Percentiles rank a stretch among this genome's conserved stretches.
Evolutionary conservation across 768 basidiomycete genomes (phyloP).

Genomic region (Suillus lakei): DNA sequence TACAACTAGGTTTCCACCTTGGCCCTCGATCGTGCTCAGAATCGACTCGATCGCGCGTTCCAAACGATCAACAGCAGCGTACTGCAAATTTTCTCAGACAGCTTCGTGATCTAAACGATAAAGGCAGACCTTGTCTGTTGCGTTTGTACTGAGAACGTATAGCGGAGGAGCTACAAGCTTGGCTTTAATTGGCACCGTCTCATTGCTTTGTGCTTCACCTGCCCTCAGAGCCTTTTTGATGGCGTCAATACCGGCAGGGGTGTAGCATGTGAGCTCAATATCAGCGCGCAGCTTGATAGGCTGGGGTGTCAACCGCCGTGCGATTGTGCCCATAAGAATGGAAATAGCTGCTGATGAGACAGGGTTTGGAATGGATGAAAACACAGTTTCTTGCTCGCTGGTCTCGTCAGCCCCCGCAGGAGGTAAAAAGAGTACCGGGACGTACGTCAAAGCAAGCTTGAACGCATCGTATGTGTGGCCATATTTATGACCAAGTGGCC

Average conservation of each 20-base stretch:
- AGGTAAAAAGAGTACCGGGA: neutral
- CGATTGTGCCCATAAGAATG: conserved; percentile 82
- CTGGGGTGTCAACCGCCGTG: conserved; percentile 94
- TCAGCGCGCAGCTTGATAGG: conserved; percentile 99
- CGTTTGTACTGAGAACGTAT: conserved; percentile 94
- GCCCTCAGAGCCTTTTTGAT: conserved; percentile 91
- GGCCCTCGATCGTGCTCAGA: conserved; percentile 78
- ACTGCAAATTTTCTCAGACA: conserved; percentile 42
- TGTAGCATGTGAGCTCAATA: conserved; percentile 96
- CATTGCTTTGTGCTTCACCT: conserved; percentile 87
- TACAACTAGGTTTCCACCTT: conserved; percentile 85
- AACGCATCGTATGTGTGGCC: conserved; percentile 98
- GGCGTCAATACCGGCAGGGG: conserved; percentile 93
- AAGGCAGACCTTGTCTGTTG: conserved; percentile 83
- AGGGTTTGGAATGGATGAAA: conserved; percentile 65
- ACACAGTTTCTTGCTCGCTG: conserved; percentile 82
- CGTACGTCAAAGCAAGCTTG: conserved; percentile 93
- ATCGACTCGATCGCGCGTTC: conserved; percentile 95
- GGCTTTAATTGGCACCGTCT: conserved; percentile 95
- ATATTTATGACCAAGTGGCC: conserved; percentile 92
- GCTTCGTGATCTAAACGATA: neutral
- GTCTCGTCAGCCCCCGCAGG: neutral
- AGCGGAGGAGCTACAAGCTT: conserved; percentile 95
- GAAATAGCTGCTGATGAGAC: conserved; percentile 60
- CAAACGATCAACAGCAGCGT: conserved; percentile 88